phyloP scores from a whole-genome alignment of 1,139 yeast species.

The Pichia cactophila region DNA sequence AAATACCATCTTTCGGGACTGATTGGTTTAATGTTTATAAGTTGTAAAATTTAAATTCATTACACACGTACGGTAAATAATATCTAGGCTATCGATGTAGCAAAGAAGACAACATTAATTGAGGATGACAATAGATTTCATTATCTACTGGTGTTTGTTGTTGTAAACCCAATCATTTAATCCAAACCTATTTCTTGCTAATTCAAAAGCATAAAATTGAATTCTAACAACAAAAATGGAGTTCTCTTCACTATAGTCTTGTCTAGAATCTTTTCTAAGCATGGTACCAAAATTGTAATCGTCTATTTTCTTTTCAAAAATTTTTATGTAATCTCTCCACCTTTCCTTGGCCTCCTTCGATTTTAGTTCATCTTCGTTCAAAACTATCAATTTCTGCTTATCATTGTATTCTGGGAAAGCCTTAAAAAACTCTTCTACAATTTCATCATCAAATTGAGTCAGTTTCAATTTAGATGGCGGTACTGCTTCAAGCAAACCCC shows the following conservation, averaged over 20 bases:
- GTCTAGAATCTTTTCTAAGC: constrained; percentile 60
- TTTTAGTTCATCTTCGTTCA: constrained; percentile 80
- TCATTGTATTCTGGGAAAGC: constrained; percentile 81
- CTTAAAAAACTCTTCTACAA: constrained; percentile 56
- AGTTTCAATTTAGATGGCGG: constrained; percentile 75
- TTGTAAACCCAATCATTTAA: constrained; percentile 78
- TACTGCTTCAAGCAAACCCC: constrained; percentile 66
- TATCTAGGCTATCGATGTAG: background rate
- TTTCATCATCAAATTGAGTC: constrained; percentile 77
- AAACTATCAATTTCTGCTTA: constrained; percentile 45
- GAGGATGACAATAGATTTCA: too few relatives aligned
- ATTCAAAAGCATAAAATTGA: constrained; percentile 92
- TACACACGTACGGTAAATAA: background rate
- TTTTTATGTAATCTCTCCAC: constrained; percentile 86
- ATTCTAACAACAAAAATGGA: constrained; percentile 88
- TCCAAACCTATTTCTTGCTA: constrained; percentile 85
- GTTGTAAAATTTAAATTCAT: background rate
- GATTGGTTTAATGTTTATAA: constrained; percentile 6
- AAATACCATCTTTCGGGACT: constrained; percentile 92
- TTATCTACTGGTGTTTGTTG: constrained; percentile 3
- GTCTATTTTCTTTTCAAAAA: constrained; percentile 67
- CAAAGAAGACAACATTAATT: background rate
- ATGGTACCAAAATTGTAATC: constrained; percentile 96
- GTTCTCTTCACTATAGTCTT: constrained; percentile 75
- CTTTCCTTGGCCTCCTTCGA: constrained; percentile 68